Conservation (phyloP, 441 rosid species). For the Eutrema salsugineum region DNA sequence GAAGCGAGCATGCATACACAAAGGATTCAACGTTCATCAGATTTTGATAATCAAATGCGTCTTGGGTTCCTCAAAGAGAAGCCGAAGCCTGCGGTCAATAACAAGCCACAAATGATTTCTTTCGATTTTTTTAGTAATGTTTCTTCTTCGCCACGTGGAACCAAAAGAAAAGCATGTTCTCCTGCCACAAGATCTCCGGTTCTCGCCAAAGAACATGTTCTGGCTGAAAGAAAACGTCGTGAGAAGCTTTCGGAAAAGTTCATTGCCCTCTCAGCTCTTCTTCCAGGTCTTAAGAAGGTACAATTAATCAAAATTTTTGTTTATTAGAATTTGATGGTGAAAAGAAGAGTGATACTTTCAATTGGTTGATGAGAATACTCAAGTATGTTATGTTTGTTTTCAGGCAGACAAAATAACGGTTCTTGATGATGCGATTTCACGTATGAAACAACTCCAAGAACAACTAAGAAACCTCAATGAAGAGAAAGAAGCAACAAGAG, state of each 20-base stretch:
- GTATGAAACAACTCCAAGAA: conserved; percentile 73
- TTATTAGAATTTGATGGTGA: background rate
- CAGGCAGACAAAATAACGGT: conserved; percentile 47
- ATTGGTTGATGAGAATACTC: too few relatives aligned
- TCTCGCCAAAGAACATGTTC: conserved; percentile 59
- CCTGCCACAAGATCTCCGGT: conserved; percentile 14
- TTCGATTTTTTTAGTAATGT: conserved; percentile 20
- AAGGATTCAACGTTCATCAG: background rate
- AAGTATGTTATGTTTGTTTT: background rate
- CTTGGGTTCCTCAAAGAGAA: background rate
- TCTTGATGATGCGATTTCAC: conserved; percentile 66
- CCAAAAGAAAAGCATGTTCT: conserved; percentile 19
- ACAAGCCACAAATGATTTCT: conserved; percentile 18
- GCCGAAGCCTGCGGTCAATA: background rate
- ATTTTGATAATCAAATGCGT: background rate
- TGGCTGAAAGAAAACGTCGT: conserved; percentile 90
- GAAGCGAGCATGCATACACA: conserved; percentile 3
- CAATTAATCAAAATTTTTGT: background rate
- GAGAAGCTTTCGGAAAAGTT: conserved; percentile 80
- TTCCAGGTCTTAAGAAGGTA: conserved; percentile 94
- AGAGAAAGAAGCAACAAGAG: conserved; percentile 37
- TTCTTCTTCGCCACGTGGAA: conserved; percentile 17
- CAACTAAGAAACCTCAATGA: conserved; percentile 54
- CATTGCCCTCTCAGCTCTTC: conserved; percentile 76
- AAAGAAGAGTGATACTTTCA: too few relatives aligned